A percentile compares a stretch with the other conserved stretches of the same genome.
phyloP scores from a whole-genome alignment of 164 flowering plant species.

The Euptelea pleiosperma region DNA sequence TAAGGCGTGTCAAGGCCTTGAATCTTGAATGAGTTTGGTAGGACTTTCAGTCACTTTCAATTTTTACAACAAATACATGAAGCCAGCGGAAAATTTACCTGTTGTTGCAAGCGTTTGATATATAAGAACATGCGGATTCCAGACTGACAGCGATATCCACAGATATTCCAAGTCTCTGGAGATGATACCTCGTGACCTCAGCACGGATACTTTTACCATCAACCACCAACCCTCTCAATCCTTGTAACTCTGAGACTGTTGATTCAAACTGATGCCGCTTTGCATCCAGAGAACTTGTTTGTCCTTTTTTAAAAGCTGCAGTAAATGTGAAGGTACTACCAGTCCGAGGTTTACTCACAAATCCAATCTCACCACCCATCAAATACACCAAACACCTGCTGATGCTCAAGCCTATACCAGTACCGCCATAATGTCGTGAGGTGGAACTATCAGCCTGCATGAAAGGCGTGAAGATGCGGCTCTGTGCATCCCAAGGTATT shows the following conservation, averaged over 20 bases:
- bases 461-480: conserved; percentile 80
- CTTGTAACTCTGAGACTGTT: conserved; percentile 48
- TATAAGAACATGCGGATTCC: conserved; percentile 38
- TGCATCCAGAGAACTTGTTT: conserved; percentile 30
- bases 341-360: conserved; percentile 63
- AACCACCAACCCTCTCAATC: conserved; percentile 63
- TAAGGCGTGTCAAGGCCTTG: too few relatives aligned
- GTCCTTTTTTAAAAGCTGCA: conserved; percentile 46
- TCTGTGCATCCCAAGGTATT: conserved; percentile 68
- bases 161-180: conserved; percentile 67
- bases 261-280: conserved; percentile 39
- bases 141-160: conserved; percentile 39
- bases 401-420: conserved; percentile 95
- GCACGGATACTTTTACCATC: conserved; percentile 72
- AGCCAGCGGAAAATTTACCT: conserved; percentile 44
- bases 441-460: conserved; percentile 98
- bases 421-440: conserved; percentile 88
- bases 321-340: conserved; percentile 89
- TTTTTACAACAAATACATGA: too few relatives aligned
- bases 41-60: too few relatives aligned
- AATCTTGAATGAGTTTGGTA: too few relatives aligned
- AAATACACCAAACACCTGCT: conserved; percentile 78
- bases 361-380: conserved; percentile 92
- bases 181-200: conserved; percentile 83
- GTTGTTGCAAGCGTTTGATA: conserved; percentile 24